A percentile compares a stretch with the other conserved stretches of the same genome.
These are phyloP conservation scores for Ormosia emarginata DNA, from an alignment of 306 rosid species.

Conservation along the genomic window DNA sequence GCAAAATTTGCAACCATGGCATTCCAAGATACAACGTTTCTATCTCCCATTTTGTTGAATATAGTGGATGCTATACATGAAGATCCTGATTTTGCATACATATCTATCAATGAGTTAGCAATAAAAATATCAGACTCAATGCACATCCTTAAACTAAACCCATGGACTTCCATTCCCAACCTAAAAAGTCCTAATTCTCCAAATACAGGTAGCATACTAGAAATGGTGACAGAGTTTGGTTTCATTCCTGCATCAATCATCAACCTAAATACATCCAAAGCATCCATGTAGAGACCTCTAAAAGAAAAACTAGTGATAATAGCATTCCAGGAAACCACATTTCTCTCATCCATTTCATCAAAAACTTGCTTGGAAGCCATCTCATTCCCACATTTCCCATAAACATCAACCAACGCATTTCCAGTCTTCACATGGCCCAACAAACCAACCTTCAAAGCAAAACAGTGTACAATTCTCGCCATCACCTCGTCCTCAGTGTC, in stretches of 20 bases:
- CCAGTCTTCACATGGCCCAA: constrained; percentile 46
- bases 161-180: constrained; percentile 65
- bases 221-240: constrained; percentile 70
- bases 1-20: constrained; percentile 84
- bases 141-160: constrained; percentile 57
- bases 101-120: constrained; percentile 74
- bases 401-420: constrained; percentile 74
- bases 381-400: constrained; percentile 74
- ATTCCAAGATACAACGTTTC: constrained; percentile 83
- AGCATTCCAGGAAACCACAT: constrained; percentile 89
- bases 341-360: constrained; percentile 58
- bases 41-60: constrained; percentile 53
- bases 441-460: constrained; percentile 71
- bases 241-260: constrained; percentile 57
- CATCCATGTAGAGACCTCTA: constrained; percentile 41
- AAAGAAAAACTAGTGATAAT: constrained; percentile 64
- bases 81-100: constrained; percentile 77
- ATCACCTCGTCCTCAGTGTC: constrained; percentile 46
- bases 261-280: constrained; percentile 49
- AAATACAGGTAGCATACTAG: constrained; percentile 67
- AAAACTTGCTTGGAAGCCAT: constrained; percentile 59
- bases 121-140: constrained; percentile 60
- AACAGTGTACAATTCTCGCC: constrained; percentile 61
- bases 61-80: constrained; percentile 45
- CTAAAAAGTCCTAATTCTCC: constrained; percentile 59